These are phyloP conservation scores for Coffea canephora DNA, from an alignment of 257 asterid genomes.

Conservation along the genomic window DNA sequence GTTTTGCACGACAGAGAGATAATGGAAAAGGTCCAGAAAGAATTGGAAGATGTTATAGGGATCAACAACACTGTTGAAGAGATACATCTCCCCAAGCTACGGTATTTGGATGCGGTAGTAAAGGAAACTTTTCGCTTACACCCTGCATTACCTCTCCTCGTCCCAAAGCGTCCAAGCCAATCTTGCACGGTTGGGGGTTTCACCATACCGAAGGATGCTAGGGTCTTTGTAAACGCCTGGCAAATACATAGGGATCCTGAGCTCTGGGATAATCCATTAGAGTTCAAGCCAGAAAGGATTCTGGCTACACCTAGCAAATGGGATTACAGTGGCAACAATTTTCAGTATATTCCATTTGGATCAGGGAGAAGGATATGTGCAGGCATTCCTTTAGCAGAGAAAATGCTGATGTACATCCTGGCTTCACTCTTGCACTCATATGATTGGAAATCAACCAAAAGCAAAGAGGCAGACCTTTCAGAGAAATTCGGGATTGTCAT, in stretches of 20 bases:
- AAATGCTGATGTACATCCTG: slow-evolving; percentile 28
- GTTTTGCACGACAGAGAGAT: slow-evolving; percentile 24
- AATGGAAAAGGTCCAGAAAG: slow-evolving; percentile 33
- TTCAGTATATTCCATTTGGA: slow-evolving; percentile 41
- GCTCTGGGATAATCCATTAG: slow-evolving; percentile 41
- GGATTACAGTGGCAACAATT: slow-evolving; percentile 35
- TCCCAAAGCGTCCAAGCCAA: slow-evolving; percentile 33
- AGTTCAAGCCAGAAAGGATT: slow-evolving; percentile 49
- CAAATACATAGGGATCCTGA: slow-evolving; percentile 35
- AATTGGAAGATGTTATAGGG: slow-evolving; percentile 34
- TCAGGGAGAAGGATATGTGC: slow-evolving; percentile 48
- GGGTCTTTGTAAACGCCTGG: slow-evolving; percentile 32
- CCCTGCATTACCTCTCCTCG: slow-evolving; percentile 32
- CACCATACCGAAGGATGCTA: slow-evolving; percentile 36
- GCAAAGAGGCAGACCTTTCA: slow-evolving; percentile 24
- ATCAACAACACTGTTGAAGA: slow-evolving; percentile 37
- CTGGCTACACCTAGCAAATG: slow-evolving; percentile 11
- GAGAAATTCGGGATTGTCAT: slow-evolving; percentile 37
- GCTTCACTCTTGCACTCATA: slow-evolving; percentile 44
- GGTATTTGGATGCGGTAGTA: slow-evolving; percentile 33
- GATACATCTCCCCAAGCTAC: slow-evolving; percentile 31
- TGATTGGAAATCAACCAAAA: slow-evolving; percentile 38
- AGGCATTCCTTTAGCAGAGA: slow-evolving; percentile 40
- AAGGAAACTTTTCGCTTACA: slow-evolving; percentile 44
- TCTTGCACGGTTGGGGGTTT: slow-evolving; percentile 25